Base-by-base conservation (phyloP, 495 filamentous ascomycete genomes). In the Immersiella caudata region DNA sequence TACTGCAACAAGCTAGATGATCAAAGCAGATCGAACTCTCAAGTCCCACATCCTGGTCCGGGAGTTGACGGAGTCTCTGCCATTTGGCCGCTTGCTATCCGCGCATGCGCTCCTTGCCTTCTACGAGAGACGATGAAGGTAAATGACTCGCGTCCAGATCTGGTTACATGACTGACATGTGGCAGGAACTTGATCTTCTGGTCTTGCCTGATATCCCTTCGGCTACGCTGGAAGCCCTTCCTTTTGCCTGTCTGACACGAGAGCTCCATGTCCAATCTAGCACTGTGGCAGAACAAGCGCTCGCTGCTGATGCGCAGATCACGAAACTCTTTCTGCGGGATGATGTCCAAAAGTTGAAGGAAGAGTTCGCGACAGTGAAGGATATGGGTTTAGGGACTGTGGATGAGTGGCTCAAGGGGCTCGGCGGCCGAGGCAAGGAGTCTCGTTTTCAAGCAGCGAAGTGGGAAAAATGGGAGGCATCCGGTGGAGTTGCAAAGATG, bases 361-460 rank as follows among this genome's bases (percentile, higher is more conserved):
- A 75, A 55, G 84, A 89, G 62, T 86, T 90, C 62, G 74, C 82
- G 22, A 79, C 85, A 0, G 89, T 86, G 55, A 84, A 83, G 63
- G 77, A 79, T 11, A 83, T 89, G 71, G 89, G 89, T 22, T 64
- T 79, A 5, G 87, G 88, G 18, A 83, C 87, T 9, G 82, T 84
- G 20, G 88, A 89, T 55, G 90, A 92, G 74, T 94, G 91, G 91
- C 75, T 88, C 6, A 93, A 92, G 75, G 90, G 90, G 14, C 82
- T 93, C 2, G 83, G 84, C 50, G 75, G 67, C 12, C 82, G 84
- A 64, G 88, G 90, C n/a, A 85, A 83, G 65, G 80, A 86, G 33
- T 63, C 79, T 20, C 81, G 84, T 46, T 77, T 80, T 25, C 87
- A 91, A 68, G 79, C 85, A 21, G 78, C 82, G 22, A 86, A 88